These are phyloP conservation scores for Ciborinia camelliae DNA, from an alignment of 2,329 filamentous ascomycete species.

Conservation along the genomic window DNA sequence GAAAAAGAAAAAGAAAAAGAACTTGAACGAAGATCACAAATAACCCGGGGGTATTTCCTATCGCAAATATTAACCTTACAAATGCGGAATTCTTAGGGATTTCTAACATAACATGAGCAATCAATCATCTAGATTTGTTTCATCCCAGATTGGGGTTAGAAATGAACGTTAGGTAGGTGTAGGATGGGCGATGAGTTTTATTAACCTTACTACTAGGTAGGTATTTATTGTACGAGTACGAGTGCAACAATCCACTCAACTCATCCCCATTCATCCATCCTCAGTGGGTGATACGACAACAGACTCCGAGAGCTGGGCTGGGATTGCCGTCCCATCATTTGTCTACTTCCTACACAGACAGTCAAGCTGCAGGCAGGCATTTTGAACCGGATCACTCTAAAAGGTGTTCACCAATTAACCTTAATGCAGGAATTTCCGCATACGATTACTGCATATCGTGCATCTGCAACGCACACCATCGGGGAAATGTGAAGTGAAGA, in stretches of 20 bases:
- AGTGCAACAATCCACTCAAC: background rate
- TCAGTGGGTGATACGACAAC: slow-evolving; percentile 17
- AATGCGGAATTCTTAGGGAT: background rate
- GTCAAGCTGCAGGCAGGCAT: slow-evolving; percentile 15
- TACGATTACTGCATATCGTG: slow-evolving; percentile 6
- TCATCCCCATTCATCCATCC: background rate
- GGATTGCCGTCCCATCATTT: slow-evolving; percentile 11
- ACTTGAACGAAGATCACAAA: background rate
- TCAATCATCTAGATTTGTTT: slow-evolving; percentile 3
- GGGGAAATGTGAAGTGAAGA: slow-evolving; percentile 17
- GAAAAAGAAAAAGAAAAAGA: background rate
- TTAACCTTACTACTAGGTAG: too few species aligned
- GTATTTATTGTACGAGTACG: background rate
- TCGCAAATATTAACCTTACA: slow-evolving; percentile 11
- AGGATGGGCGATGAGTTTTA: background rate
- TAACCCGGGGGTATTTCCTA: background rate
- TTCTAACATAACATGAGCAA: slow-evolving; percentile 3
- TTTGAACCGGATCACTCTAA: background rate
- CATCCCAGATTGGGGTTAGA: background rate
- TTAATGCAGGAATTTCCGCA: slow-evolving; percentile 14
- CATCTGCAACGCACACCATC: slow-evolving; percentile 12
- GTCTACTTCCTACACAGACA: background rate
- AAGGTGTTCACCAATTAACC: background rate
- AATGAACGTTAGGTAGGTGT: background rate
- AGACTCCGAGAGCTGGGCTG: slow-evolving; percentile 17